phyloP scores from a whole-genome alignment of 148 eudicot species.

The Camellia lanceoleosa region DNA sequence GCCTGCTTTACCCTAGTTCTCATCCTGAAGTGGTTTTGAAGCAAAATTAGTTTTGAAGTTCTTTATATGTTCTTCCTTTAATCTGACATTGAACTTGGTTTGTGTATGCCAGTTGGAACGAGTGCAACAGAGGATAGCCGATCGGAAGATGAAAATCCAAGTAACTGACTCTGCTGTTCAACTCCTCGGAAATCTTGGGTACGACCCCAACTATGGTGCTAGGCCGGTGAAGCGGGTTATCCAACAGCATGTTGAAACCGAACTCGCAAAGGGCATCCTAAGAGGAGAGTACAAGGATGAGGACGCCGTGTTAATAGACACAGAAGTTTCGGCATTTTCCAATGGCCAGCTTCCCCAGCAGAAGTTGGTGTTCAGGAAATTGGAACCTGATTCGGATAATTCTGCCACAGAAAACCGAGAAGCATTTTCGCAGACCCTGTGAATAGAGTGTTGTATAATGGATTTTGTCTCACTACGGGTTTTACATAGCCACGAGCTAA shows the following conservation, averaged over 20 bases:
- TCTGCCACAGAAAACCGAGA: slow-evolving; percentile 38
- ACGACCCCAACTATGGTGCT: slow-evolving; percentile 91
- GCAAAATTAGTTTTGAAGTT: background rate
- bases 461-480: background rate
- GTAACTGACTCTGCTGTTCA: slow-evolving; percentile 71
- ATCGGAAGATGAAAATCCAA: slow-evolving; percentile 64
- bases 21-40: background rate
- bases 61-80: background rate
- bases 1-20: background rate
- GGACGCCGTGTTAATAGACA: slow-evolving; percentile 61
- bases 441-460: background rate
- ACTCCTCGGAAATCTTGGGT: slow-evolving; percentile 85
- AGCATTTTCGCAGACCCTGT: slow-evolving; percentile 39
- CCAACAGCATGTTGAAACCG: slow-evolving; percentile 81
- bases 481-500: background rate
- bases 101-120: slow-evolving; percentile 54
- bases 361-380: slow-evolving; percentile 56
- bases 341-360: slow-evolving; percentile 88
- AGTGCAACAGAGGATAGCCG: slow-evolving; percentile 76
- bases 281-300: slow-evolving; percentile 94
- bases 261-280: slow-evolving; percentile 83
- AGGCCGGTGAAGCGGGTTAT: slow-evolving; percentile 90
- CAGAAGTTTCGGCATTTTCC: slow-evolving; percentile 67
- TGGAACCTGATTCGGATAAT: slow-evolving; percentile 37
- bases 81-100: background rate